These are phyloP conservation scores for Halocafeteria seosinensis DNA, from an alignment of 108 stramenopile species.

Conservation along the genomic window DNA sequence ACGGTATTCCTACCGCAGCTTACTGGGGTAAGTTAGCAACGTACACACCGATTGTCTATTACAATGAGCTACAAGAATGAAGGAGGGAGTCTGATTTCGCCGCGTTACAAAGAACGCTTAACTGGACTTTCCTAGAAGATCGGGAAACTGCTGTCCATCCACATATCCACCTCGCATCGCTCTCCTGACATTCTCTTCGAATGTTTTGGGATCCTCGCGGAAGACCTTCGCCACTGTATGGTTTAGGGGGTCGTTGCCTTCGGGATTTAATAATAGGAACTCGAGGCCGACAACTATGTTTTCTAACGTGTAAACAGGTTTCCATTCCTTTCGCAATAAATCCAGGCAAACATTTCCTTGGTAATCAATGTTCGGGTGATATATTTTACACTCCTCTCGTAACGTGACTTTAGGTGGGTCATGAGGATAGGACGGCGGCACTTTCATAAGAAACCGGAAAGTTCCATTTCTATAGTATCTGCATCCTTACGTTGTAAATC, in stretches of 20 bases:
- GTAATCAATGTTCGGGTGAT: constrained; percentile 94
- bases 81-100: too few relatives aligned
- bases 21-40: too few relatives aligned
- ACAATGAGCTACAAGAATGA: too few relatives aligned
- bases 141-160: too few relatives aligned
- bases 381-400: constrained; percentile 61
- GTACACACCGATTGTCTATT: too few relatives aligned
- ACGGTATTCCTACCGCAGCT: too few relatives aligned
- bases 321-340: constrained; percentile 97
- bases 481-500: constrained; percentile 51
- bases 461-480: constrained; percentile 86
- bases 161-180: too few relatives aligned
- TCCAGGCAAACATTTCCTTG: constrained; percentile 96
- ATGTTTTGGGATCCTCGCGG: constrained; percentile 63
- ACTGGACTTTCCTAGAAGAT: too few relatives aligned
- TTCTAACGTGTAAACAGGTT: constrained; percentile 94
- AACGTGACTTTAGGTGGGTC: constrained; percentile 86
- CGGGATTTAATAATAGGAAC: constrained; percentile 94
- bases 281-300: constrained; percentile 95
- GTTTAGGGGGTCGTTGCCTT: constrained; percentile 96
- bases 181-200: constrained; percentile 68
- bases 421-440: constrained; percentile 93
- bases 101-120: too few relatives aligned
- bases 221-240: constrained; percentile 90
- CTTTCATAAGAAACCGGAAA: constrained; percentile 76